Evolutionary conservation across 164 flowering plant species (phyloP), one percentile per base, ranked within the genome.

Genomic region (Akebia trifoliata): DNA sequence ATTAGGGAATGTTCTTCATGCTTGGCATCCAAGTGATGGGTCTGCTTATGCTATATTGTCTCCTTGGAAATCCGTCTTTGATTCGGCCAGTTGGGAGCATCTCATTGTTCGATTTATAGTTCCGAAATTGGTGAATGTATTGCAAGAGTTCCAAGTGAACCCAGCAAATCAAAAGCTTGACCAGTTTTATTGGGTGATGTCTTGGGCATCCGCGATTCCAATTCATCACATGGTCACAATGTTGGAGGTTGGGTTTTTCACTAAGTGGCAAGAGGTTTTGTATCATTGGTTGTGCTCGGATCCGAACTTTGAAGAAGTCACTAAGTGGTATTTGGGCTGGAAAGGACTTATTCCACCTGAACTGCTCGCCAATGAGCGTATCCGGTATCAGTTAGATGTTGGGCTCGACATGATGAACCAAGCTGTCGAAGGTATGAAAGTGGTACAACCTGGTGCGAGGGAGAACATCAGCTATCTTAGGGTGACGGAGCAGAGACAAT

Each of bases 41-140:
- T 93, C 97, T 62, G 98, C 96, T 0, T 82, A 67, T 51, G 58
- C 84, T 18, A 78, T 90, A 36, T 56, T 93, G 32, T 82, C 94
- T 4, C 98, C 97, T 17, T 93, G 97, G 98, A 85, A 77, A 70
- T 60, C 88, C 6, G 97, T 93, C 11, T 93, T 93, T 70, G 98
- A 87, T 77, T 56, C 87, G 2, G 69, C 70, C 21, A 93, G 90
- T 61, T 93, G 98, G 97, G 98, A 93, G 56, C 75, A 77, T 3
- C 79, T 93, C 7, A 78, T 93, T 73, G 84, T 75, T 42, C 75
- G 82, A 2, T 82, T 63, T 65, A 90, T 90, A 21, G 70, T 93
- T 54, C 97, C 97, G 14, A 89, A 87, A 61, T 70, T 86, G 66
- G 74, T 72, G 61, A 61, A 47, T 50, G 87, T 73, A 5, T 50